Evolutionary conservation across 2,329 filamentous ascomycete species (phyloP), one percentile per base, ranked within the genome.

Genomic region (Penicillium sp.): DNA sequence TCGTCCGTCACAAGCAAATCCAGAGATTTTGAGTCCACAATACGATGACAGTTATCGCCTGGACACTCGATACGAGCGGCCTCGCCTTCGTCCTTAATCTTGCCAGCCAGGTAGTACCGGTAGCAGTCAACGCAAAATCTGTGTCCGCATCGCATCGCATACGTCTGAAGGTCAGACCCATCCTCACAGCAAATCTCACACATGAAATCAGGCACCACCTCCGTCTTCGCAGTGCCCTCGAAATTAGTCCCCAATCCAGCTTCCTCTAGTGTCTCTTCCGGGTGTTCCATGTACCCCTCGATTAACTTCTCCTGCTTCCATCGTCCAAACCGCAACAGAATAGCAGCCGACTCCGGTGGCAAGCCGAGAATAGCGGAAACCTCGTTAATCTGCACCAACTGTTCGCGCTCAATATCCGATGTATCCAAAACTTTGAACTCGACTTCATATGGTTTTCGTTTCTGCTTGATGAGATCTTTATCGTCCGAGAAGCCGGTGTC

Each of bases 171-270:
- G 1, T 84, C 87, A 0, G 86, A 81, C 21, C 84, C 89, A 63
- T 99, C 95, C 69, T 98, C 93, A 74, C 90, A 98, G 79, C 95
- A 99, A 63, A 99, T 99, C 60, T 96, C 92, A 77, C 95, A 99
- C 67, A 85, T 81, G 73, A 99, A 99, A 9, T 87, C 91, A 14
- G 85, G 81, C 19, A 93, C 78, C 16, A 81, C 79, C 71, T 93
- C 85, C 3, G 96, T 82, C 68, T 85, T 87, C 2, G 90, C 89
- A 11, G 83, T 81, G 11, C 79, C 78, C 1, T 79, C 77, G n/a
- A 84, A 81, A 58, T 81, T 85, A 54, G 87, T 84, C 35, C 88
- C 89, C 29, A 99, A 78, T 0, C 95, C 95, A 14, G 93, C 93
- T 59, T 87, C 87, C 68, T 96, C 92, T 33, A 98, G 79, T 2